Evolutionary conservation across 2,329 filamentous ascomycete genomes (phyloP), one percentile per base, ranked within the genome.

Genomic region (Diaporthe ampelina): DNA sequence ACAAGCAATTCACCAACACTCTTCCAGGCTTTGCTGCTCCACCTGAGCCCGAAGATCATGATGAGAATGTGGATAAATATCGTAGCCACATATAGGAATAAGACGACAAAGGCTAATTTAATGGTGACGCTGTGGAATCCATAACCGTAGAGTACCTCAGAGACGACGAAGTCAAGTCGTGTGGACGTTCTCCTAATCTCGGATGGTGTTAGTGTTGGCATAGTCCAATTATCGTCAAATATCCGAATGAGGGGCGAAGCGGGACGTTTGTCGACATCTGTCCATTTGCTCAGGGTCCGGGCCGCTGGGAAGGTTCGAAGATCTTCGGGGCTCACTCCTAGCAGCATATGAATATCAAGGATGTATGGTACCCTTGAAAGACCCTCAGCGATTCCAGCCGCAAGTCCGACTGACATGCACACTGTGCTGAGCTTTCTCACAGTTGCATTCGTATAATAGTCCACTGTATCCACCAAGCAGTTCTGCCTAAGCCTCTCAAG

Each of bases 361-460:
- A 9, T 5, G 11, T 61, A 61, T 29, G 37, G 58, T 15, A 61
- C 13, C 15, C 43, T 61, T 8, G 58, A 61, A 43, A 61, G 58
- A 24, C 58, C 58, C n/a, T 61, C 58, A 1, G 58, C n/a, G 13
- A 61, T 43, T 9, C 58, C 58, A 9, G 37, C n/a, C 10, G 35
- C 15, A 4, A 61, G 10, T 43, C 58, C 58, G 13, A 7, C 0
- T 19, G 58, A n/a, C 15, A 61, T 61, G 15, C 37, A 61, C 11
- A 6, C 5, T 0, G 3, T 0, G 29, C 40, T 37, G 0, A 37
- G 37, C 4, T 43, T 7, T 1, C 19, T 29, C 1, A 15, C 37
- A 26, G 15, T 4, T 9, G 26, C 3, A n/a, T 19, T 13, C 40
- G 35, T 3, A 5, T 24, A 6, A 13, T 40, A 21, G 57, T 26